Percentiles rank a stretch among this genome's conserved stretches.
These are phyloP conservation scores for Corylus heterophylla DNA, from an alignment of 306 rosid genomes.

Conservation along the genomic window DNA sequence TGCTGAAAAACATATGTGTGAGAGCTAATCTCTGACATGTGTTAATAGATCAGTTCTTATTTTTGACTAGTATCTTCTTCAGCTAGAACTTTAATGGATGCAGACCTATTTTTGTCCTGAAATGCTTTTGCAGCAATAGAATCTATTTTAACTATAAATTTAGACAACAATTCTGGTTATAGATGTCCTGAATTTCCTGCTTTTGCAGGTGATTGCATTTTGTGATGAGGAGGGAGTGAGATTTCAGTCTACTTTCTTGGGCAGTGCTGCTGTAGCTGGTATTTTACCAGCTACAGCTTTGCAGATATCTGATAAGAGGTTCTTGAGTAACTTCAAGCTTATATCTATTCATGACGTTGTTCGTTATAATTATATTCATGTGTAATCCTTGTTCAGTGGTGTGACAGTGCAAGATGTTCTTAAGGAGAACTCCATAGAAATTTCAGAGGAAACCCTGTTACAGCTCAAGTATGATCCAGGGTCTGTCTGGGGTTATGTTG, in stretches of 20 bases:
- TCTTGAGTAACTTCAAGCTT: conserved; percentile 24
- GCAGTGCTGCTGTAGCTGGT: conserved; percentile 90
- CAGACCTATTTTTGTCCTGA: not conserved
- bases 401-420: conserved; percentile 58
- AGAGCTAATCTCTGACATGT: not conserved
- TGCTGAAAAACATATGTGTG: not conserved
- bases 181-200: conserved; percentile 11
- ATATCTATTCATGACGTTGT: not conserved
- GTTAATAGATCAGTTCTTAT: not conserved
- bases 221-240: conserved; percentile 97
- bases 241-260: conserved; percentile 91
- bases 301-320: conserved; percentile 83
- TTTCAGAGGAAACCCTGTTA: conserved; percentile 60
- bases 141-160: not conserved
- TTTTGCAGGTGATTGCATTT: conserved; percentile 84
- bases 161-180: not conserved
- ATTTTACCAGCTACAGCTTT: conserved; percentile 64
- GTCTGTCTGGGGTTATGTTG: conserved; percentile 89
- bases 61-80: not conserved
- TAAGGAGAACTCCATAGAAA: conserved; percentile 56
- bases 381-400: conserved; percentile 52
- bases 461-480: conserved; percentile 79
- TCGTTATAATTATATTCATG: conserved; percentile 20
- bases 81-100: not conserved
- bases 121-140: not conserved